Percentiles rank a stretch among this genome's conserved stretches.
These are phyloP conservation scores for Basipetospora sp. DNA, from an alignment of 2,329 filamentous ascomycete species.

Conservation along the genomic window DNA sequence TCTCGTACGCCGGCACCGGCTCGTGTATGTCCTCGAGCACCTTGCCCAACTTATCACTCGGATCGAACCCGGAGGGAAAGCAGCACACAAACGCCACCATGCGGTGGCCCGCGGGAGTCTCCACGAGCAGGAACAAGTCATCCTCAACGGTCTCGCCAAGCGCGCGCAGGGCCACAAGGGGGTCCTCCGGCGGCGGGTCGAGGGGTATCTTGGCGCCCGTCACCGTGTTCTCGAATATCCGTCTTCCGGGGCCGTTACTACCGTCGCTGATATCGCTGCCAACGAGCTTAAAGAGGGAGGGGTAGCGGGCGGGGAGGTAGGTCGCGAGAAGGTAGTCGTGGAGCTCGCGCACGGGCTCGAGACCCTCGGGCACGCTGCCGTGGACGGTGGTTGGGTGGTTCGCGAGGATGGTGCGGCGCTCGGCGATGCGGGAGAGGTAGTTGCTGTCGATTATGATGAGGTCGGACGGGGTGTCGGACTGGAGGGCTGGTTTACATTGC, in stretches of 20 bases:
- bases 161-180: slow-evolving; percentile 21
- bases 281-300: slow-evolving; percentile 28
- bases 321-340: slow-evolving; percentile 31
- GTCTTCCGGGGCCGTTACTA: not conserved
- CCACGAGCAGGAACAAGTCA: slow-evolving; percentile 35
- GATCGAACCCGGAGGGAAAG: slow-evolving; percentile 38
- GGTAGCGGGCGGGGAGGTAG: slow-evolving; percentile 35
- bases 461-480: slow-evolving; percentile 28
- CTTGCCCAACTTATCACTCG: slow-evolving; percentile 33
- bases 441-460: slow-evolving; percentile 38
- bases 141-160: slow-evolving; percentile 40
- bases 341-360: slow-evolving; percentile 29
- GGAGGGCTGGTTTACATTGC: slow-evolving; percentile 22
- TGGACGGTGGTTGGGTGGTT: slow-evolving; percentile 25
- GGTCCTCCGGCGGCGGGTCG: slow-evolving; percentile 14
- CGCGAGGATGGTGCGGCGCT: slow-evolving; percentile 24
- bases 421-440: slow-evolving; percentile 29
- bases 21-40: slow-evolving; percentile 33
- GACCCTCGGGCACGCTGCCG: slow-evolving; percentile 26
- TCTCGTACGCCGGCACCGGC: slow-evolving; percentile 39
- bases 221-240: slow-evolving; percentile 24
- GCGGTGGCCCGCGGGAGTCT: slow-evolving; percentile 25
- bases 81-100: slow-evolving; percentile 36
- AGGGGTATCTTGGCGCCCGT: slow-evolving; percentile 20
- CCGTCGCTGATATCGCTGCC: not conserved